A percentile compares a stretch with the other conserved stretches of the same genome.
These are phyloP conservation scores for Papiliotrema fonsecae DNA, from an alignment of 1,284 basidiomycete species.

Conservation along the genomic window DNA sequence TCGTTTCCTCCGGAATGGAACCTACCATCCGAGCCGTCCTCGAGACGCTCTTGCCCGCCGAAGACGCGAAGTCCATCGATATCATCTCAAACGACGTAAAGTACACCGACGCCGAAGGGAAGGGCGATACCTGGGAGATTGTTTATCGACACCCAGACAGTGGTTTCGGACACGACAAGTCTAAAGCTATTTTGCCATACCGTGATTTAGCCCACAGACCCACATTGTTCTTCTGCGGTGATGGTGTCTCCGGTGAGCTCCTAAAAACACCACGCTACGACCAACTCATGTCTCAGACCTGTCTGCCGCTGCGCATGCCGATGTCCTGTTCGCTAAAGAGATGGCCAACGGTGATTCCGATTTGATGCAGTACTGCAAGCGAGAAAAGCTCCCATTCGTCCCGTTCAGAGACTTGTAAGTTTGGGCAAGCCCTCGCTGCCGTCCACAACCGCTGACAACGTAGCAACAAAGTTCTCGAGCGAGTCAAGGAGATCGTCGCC, in stretches of 20 bases:
- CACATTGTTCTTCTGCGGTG: conserved; percentile 87
- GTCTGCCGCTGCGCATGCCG: conserved; percentile 81
- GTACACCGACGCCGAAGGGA: conserved; percentile 51
- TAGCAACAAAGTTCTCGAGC: conserved; percentile 51
- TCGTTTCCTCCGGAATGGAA: conserved; percentile 84
- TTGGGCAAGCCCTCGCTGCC: not conserved
- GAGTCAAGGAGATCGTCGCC: conserved; percentile 62
- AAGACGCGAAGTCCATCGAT: conserved; percentile 69
- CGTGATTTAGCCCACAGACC: conserved; percentile 64
- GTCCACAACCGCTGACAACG: conserved; percentile 2
- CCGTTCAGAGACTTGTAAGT: conserved; percentile 47
- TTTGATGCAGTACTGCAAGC: conserved; percentile 68
- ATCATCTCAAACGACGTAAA: conserved; percentile 85
- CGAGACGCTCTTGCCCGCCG: conserved; percentile 67
- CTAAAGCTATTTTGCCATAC: conserved; percentile 83
- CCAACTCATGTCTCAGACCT: no score
- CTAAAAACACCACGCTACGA: no score
- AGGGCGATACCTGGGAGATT: conserved; percentile 72
- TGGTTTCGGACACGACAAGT: conserved; percentile 89
- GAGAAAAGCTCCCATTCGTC: conserved; percentile 45
- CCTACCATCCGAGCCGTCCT: conserved; percentile 85
- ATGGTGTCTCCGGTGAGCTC: conserved; percentile 83
- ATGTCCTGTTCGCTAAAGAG: conserved; percentile 82
- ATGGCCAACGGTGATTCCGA: conserved; percentile 78
- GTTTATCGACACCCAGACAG: conserved; percentile 82